Conservation (phyloP, 2,329 filamentous ascomycete species). For the Trichoderma semiorbis region DNA sequence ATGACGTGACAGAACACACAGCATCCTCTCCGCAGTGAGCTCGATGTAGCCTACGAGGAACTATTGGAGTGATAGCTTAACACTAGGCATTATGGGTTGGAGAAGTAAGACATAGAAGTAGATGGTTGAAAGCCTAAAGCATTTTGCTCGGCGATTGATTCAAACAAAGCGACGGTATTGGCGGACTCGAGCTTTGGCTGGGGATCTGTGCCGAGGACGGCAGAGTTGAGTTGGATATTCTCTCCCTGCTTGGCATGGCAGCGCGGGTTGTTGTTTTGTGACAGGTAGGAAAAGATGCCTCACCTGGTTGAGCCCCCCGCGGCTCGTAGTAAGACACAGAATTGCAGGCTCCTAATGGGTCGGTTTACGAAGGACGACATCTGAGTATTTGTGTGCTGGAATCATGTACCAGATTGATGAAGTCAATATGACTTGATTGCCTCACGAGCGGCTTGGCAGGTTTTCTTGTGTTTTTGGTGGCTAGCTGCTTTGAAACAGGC, state of each 20-base stretch:
- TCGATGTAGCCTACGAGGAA: not conserved
- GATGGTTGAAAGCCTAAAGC: not conserved
- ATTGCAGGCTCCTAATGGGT: not conserved
- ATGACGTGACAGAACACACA: not conserved
- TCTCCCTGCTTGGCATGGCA: not conserved
- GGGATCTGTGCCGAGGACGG: not conserved
- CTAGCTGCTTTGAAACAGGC: not conserved
- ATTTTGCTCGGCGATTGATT: not conserved
- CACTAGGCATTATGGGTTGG: not conserved
- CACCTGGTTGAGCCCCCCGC: not conserved
- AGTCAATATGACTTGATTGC: not conserved
- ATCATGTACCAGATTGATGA: not conserved
- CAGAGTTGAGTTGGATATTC: not conserved
- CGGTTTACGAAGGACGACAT: not conserved
- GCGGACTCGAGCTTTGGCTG: not conserved
- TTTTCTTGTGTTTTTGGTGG: not conserved
- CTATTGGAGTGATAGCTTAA: not conserved
- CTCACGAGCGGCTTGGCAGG: not conserved
- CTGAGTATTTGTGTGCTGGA: not conserved
- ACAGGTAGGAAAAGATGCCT: not conserved
- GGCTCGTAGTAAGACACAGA: conserved; percentile 2
- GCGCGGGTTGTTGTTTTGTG: not conserved
- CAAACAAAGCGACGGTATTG: not conserved
- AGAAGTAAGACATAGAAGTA: not conserved
- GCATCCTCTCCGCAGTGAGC: not conserved